phyloP scores from a whole-genome alignment of 139 green algal genomes.

The Chara braunii region DNA sequence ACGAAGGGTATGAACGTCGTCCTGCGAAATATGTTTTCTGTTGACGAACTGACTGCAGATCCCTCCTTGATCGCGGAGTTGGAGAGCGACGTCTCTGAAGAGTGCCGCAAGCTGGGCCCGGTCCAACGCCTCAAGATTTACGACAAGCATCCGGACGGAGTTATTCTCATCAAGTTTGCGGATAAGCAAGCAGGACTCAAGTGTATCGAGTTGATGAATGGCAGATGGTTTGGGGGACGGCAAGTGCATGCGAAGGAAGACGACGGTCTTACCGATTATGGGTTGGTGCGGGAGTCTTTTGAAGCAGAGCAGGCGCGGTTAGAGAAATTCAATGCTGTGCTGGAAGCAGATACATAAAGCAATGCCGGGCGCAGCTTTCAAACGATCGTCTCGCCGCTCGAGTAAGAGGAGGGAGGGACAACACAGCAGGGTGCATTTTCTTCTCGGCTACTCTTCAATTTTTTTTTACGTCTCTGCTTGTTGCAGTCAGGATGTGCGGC shows the following conservation, averaged over 20 bases:
- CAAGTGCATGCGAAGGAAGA: constrained; percentile 66
- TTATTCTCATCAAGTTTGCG: constrained; percentile 74
- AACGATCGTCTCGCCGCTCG: no score
- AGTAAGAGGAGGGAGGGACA: no score
- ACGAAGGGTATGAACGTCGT: constrained; percentile 73
- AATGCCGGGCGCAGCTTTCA: no score
- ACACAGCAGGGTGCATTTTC: no score
- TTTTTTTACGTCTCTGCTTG: no score
- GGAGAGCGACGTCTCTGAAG: constrained; percentile 67
- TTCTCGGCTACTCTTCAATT: no score
- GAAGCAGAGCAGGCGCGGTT: constrained; percentile 69
- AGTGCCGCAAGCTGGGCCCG: constrained; percentile 69
- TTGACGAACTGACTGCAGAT: constrained; percentile 54
- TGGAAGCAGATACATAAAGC: constrained; percentile 53
- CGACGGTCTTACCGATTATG: constrained; percentile 75
- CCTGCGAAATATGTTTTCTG: constrained; percentile 77
- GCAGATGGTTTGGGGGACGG: constrained; percentile 71
- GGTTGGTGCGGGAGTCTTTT: constrained; percentile 52
- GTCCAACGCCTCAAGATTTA: constrained; percentile 60
- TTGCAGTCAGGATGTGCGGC: no score
- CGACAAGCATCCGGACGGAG: constrained; percentile 64
- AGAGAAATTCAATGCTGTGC: constrained; percentile 60
- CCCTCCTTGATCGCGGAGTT: constrained; percentile 55
- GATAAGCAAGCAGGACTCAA: constrained; percentile 53
- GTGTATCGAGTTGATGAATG: constrained; percentile 77